Conservation (phyloP, 2,329 filamentous ascomycete genomes). For the Penicillium sp. region DNA sequence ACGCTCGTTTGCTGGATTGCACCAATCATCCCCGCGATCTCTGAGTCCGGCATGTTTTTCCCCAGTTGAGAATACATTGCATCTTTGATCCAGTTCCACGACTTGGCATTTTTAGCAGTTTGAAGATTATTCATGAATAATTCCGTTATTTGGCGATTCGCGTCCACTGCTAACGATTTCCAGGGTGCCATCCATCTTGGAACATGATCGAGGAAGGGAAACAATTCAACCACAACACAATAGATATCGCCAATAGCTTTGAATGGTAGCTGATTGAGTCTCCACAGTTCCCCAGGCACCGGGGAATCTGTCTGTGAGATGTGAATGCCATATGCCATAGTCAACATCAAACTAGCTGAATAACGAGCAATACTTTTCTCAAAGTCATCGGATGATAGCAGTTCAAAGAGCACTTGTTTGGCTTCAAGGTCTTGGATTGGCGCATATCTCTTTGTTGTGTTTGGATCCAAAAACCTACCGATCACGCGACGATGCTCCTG, state of each 20-base stretch:
- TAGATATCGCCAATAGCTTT: neutral
- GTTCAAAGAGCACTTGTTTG: conserved; percentile 42
- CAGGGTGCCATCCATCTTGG: conserved; percentile 43
- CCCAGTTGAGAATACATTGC: conserved; percentile 16
- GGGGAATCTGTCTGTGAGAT: neutral
- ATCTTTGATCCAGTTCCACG: conserved; percentile 27
- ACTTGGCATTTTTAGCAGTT: conserved; percentile 15
- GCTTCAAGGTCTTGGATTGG: conserved; percentile 43
- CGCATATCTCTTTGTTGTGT: neutral
- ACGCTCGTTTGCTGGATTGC: conserved; percentile 46
- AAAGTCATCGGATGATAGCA: conserved; percentile 41
- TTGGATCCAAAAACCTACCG: neutral
- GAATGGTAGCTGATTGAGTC: conserved; percentile 30
- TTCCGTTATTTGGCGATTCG: neutral
- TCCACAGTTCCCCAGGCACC: conserved; percentile 35
- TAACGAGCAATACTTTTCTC: conserved; percentile 35
- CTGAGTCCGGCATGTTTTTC: conserved; percentile 37
- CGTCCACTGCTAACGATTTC: conserved; percentile 26
- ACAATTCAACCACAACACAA: conserved; percentile 37
- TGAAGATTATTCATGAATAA: conserved; percentile 14
- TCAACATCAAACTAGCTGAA: conserved; percentile 49
- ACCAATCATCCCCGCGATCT: conserved; percentile 44
- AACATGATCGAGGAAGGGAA: conserved; percentile 40
- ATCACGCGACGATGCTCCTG: conserved; percentile 30
- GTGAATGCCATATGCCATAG: conserved; percentile 48